These are phyloP conservation scores for Rubia peregrina DNA, from an alignment of 305 asterid species.

Conservation along the genomic window DNA sequence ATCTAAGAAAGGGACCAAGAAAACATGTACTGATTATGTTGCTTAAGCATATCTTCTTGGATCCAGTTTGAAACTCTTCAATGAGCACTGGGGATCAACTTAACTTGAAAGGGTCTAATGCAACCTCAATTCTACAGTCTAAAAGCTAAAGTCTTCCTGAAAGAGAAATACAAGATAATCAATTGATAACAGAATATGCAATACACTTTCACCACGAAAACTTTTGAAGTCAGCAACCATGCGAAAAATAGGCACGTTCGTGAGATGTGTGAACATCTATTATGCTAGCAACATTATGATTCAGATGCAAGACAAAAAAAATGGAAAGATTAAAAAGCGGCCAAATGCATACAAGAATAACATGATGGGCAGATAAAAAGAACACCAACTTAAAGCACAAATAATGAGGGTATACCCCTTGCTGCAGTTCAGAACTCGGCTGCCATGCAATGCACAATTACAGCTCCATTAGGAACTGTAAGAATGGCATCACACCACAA, in stretches of 20 bases:
- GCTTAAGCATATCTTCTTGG: slow-evolving; percentile 92
- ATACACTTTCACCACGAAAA: neutral
- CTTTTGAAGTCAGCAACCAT: too few relatives aligned
- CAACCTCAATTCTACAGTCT: neutral
- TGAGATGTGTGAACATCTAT: neutral
- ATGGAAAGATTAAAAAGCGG: neutral
- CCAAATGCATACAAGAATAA: neutral
- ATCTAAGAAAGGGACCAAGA: neutral
- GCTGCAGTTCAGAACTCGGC: slow-evolving; percentile 31
- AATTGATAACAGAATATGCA: neutral
- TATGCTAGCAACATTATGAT: neutral
- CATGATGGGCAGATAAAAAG: neutral
- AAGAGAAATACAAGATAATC: neutral
- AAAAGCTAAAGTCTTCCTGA: neutral
- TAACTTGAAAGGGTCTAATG: neutral
- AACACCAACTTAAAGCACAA: neutral
- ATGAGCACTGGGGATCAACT: neutral
- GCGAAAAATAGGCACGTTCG: neutral
- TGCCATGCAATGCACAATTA: slow-evolving; percentile 75
- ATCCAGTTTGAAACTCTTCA: slow-evolving; percentile 47
- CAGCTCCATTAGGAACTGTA: slow-evolving; percentile 58
- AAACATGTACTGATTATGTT: slow-evolving; percentile 53
- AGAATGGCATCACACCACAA: slow-evolving; percentile 58
- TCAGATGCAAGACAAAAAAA: neutral
- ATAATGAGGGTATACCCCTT: neutral